Evolutionary conservation across 495 filamentous ascomycete species (phyloP).

Genomic region (Neurospora africana): DNA sequence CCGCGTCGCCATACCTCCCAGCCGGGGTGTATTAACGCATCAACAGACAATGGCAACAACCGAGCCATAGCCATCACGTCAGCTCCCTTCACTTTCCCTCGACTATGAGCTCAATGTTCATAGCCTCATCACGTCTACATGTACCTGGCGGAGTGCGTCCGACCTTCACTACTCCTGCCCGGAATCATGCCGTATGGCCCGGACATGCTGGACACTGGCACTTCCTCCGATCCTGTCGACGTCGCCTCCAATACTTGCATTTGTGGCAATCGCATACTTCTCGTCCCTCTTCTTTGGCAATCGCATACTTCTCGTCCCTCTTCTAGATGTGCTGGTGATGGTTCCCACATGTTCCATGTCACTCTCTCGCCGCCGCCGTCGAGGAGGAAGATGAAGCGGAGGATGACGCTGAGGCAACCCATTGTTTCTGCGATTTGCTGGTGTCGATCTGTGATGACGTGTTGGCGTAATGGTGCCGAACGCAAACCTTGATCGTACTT

Average conservation of each 20-base stretch:
- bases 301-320: not conserved
- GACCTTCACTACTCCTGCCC: not conserved
- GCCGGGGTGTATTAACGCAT: not conserved
- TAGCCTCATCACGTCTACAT: not conserved
- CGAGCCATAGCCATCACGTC: no score
- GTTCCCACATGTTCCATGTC: not conserved
- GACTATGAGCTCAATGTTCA: not conserved
- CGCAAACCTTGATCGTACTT: not conserved
- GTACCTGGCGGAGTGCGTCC: not conserved
- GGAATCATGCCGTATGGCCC: not conserved
- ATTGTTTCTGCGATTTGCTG: not conserved
- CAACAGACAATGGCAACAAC: no score
- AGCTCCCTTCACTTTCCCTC: no score
- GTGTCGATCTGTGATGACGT: not conserved
- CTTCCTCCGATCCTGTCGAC: not conserved
- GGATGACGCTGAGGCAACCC: not conserved
- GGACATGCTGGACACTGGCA: not conserved
- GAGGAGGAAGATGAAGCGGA: not conserved
- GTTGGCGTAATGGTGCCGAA: not conserved
- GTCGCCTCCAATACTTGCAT: not conserved
- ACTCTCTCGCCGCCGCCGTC: not conserved
- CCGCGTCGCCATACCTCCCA: not conserved
- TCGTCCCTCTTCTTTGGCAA: not conserved
- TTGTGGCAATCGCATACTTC: not conserved
- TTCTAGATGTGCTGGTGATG: not conserved